phyloP scores from a whole-genome alignment of 2,329 filamentous ascomycete genomes.

The Parasarocladium wereldwijsianum region DNA sequence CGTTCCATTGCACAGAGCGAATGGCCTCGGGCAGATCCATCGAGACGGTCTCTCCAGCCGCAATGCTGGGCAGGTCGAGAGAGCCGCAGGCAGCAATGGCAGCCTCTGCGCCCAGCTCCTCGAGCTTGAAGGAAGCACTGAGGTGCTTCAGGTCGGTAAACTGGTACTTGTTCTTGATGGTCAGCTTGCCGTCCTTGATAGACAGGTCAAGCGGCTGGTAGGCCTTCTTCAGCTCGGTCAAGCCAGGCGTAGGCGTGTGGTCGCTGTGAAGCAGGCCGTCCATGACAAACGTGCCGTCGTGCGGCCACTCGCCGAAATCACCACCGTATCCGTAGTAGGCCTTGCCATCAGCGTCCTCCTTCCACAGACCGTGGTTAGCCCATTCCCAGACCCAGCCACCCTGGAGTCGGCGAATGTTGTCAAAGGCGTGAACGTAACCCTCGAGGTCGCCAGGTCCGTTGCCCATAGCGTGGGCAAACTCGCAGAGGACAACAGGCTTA shows the following conservation, averaged over 20 bases:
- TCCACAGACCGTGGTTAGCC: conserved; percentile 43
- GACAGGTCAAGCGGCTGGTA: conserved; percentile 5
- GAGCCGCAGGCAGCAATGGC: conserved; percentile 19
- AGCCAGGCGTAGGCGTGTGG: conserved; percentile 40
- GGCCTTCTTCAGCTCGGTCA: conserved; percentile 41
- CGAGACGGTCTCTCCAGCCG: conserved; percentile 20
- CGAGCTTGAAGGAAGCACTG: conserved; percentile 16
- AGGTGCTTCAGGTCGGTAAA: conserved; percentile 30
- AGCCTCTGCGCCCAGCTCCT: conserved; percentile 24
- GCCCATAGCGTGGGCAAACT: conserved; percentile 54
- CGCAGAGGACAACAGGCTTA: conserved; percentile 39
- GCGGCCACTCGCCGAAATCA: conserved; percentile 45
- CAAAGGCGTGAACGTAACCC: conserved; percentile 53
- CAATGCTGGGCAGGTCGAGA: conserved; percentile 24
- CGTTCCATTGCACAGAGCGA: not conserved
- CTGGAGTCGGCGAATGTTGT: conserved; percentile 43
- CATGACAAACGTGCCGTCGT: conserved; percentile 48
- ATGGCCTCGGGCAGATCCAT: conserved; percentile 11
- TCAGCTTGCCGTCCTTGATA: conserved; percentile 14
- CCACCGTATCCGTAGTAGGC: conserved; percentile 45
- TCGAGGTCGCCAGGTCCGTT: conserved; percentile 57
- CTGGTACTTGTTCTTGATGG: conserved; percentile 33
- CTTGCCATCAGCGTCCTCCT: conserved; percentile 23
- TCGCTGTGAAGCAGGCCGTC: conserved; percentile 39
- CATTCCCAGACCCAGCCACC: conserved; percentile 56